Base-by-base conservation (phyloP, 352 stramenopile species). In the Pythium diclinum region DNA sequence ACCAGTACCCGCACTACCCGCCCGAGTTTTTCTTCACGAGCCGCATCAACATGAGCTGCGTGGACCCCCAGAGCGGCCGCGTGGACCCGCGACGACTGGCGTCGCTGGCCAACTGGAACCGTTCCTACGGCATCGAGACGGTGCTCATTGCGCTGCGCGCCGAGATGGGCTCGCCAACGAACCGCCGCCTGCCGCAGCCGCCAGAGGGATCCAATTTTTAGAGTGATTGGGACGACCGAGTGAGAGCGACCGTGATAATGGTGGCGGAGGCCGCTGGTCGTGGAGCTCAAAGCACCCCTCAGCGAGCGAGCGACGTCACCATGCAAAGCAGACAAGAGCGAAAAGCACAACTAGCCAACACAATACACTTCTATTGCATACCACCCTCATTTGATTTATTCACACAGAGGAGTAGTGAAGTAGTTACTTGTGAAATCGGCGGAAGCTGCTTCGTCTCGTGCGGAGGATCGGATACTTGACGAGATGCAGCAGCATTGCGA, bases 11-110 rank as follows among this genome's bases (percentile, higher is more conserved):
- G n/a, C 83, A 97, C 56, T 67, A 88, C 33, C 95, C 96, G 40
- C 97, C 97, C 7, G 78, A 96, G 51, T 91, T 99, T 25, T 85
- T 88, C 46, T 99, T 99, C 78, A 94, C 97, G 60, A 98, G 93
- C 61, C 94, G 94, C 72, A 98, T 99, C 78, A 99, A 99, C 81
- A 97, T 99, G 88, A 92, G 73, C 59, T 99, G 93, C 74, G 96
- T 99, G 65, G 94, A 99, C 73, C 82, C 86, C 30, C 77, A 89
- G 58, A 89, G 68, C 46, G 91, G 91, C 6, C 81, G 87, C 53
- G 86, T 98, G 49, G 78, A 95, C 51, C 75, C 81, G 51, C 78
- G 88, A 78, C 78, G 81, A 77, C 74, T 95, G 55, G 59, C 71
- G 21, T 76, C 74, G 32, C 78, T 95, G 56, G 79, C 77, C 46